Conservation (phyloP, 352 stramenopile species). For the Phytophthora sojae region DNA sequence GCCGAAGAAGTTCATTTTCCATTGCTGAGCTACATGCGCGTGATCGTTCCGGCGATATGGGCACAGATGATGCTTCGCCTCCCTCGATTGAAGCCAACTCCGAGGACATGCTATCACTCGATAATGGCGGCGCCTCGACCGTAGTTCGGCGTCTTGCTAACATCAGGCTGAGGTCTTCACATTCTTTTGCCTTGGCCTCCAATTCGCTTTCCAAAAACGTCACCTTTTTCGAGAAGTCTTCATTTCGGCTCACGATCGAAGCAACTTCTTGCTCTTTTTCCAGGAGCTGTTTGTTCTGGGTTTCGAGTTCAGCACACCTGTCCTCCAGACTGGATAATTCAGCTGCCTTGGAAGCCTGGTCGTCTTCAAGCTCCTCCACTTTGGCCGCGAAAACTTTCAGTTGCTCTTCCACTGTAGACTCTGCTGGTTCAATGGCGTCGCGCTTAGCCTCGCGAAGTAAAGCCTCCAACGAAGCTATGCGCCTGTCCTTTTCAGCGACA, state of each 20-base stretch:
- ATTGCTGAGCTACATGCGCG: slow-evolving; percentile 34
- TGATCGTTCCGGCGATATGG: slow-evolving; percentile 12
- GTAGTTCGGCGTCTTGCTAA: slow-evolving; percentile 29
- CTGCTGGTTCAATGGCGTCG: slow-evolving; percentile 28
- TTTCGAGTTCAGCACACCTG: slow-evolving; percentile 60
- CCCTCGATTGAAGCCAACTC: slow-evolving; percentile 21
- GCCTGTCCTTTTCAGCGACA: slow-evolving; percentile 62
- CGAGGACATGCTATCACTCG: slow-evolving; percentile 9
- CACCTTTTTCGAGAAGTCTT: slow-evolving; percentile 63
- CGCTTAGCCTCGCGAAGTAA: slow-evolving; percentile 40
- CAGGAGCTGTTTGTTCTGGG: slow-evolving; percentile 45
- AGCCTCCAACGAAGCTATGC: slow-evolving; percentile 51
- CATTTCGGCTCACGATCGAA: slow-evolving; percentile 47
- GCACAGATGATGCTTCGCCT: slow-evolving; percentile 7
- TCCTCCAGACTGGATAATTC: slow-evolving; percentile 67
- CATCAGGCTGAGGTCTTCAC: slow-evolving; percentile 53
- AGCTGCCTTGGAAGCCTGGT: slow-evolving; percentile 58
- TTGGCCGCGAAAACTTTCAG: slow-evolving; percentile 53
- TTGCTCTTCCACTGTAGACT: slow-evolving; percentile 48
- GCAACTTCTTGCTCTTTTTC: slow-evolving; percentile 51
- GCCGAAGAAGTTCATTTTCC: slow-evolving; percentile 63
- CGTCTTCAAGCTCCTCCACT: slow-evolving; percentile 71
- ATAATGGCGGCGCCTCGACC: slow-evolving; percentile 17
- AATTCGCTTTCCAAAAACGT: slow-evolving; percentile 62
- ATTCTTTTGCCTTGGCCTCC: slow-evolving; percentile 56